A percentile compares a stretch with the other conserved stretches of the same genome.
phyloP scores from a whole-genome alignment of 352 stramenopile genomes.

The Vaucheria bursata region DNA sequence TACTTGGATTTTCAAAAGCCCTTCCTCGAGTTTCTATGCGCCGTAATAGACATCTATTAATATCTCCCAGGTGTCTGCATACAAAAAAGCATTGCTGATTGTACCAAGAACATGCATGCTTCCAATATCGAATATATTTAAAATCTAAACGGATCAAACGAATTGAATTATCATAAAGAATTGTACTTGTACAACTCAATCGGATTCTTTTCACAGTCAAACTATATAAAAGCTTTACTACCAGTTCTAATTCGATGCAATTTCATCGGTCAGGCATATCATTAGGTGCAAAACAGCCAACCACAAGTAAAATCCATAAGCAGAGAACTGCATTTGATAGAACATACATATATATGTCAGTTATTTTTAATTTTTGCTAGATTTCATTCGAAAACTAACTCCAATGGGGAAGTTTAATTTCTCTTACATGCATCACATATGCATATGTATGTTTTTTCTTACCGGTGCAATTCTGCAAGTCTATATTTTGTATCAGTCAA shows the following conservation, averaged over 20 bases:
- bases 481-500: neutral
- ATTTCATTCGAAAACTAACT: neutral
- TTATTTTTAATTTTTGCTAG: neutral
- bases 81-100: neutral
- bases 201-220: neutral
- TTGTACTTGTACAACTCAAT: neutral
- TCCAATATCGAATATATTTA: no score
- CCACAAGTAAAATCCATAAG: no score
- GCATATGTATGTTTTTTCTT: neutral
- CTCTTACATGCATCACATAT: neutral
- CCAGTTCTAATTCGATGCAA: neutral
- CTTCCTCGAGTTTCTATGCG: conserved; percentile 31
- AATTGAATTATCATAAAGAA: no score
- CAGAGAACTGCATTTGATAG: no score
- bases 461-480: neutral
- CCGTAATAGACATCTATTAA: conserved; percentile 34
- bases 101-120: neutral
- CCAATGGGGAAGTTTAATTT: neutral
- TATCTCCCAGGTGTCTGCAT: conserved; percentile 13
- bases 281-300: no score
- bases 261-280: no score
- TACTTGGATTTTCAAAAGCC: conserved; percentile 9
- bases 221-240: neutral
- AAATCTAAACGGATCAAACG: no score
- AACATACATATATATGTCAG: no score